Base-by-base conservation (phyloP, 1,139 yeast species). In the Lodderomyces jiufengensis region DNA sequence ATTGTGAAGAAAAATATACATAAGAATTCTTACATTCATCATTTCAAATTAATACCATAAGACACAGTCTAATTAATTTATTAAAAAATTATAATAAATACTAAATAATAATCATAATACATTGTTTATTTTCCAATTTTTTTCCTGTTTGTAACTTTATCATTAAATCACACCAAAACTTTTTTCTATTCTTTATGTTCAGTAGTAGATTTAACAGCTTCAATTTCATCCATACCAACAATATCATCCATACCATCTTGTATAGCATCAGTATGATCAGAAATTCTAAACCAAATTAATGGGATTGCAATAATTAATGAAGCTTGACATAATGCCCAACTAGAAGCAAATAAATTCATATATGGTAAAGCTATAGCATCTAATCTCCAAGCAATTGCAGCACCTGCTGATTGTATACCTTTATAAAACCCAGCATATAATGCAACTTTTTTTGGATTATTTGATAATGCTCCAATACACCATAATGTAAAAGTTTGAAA, bases 321-420 rank as follows among this genome's bases (percentile, higher is more conserved):
- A 10, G 71, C 82, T 29, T 60, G 63, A 29, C 69, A 59, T 46
- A 78, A 59, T n/a, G 66, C 83, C 84, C 84, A 78, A 13, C 75
- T 66, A 18, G 76, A 63, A 9, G 63, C 78, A 48, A 76, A 77
- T 59, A 76, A 54, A 37, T 55, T 51, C 51, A 65, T 61, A 55
- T 63, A 77, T 13, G 76, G 58, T 12, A 47, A 49, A 4, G 53
- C 55, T 34, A 61, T 46, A 25, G 78, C 70, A 50, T 78, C 82
- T 42, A 78, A 58, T 48, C 80, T 59, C 83, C 84, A 78, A 9
- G 71, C 74, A 40, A 78, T 63, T 15, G 80, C 83, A 14, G 79
- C 78, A 51, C 80, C 82, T 10, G 80, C 82, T 21, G 79, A 71
- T 58, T 78, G 84, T 36, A 78, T 57, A 41, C 81, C 78, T 60